Conservation (phyloP, 768 basidiomycete species). For the Leccinum incarnatum region DNA sequence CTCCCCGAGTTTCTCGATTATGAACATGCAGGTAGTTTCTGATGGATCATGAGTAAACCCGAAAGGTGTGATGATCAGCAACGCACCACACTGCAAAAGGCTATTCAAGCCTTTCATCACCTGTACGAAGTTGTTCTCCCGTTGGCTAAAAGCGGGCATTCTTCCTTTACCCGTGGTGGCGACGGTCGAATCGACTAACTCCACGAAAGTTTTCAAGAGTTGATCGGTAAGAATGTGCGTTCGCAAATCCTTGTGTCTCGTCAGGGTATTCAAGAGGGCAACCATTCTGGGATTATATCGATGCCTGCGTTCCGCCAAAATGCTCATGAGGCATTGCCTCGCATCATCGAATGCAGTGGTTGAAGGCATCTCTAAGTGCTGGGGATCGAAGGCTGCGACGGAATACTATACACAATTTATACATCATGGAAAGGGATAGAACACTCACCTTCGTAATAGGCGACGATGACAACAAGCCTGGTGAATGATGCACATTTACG, state of each 20-base stretch:
- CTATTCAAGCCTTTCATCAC: conserved; percentile 22
- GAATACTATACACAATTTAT: not conserved
- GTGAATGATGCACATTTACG: not conserved
- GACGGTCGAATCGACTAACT: conserved; percentile 13
- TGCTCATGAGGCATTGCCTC: conserved; percentile 7
- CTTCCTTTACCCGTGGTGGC: no score
- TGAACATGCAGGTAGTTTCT: conserved; percentile 7
- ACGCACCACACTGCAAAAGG: conserved; percentile 17
- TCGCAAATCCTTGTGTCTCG: conserved; percentile 14
- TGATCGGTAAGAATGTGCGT: conserved; percentile 13
- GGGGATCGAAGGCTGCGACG: conserved; percentile 9
- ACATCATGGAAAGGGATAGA: no score
- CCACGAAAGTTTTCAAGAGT: conserved; percentile 11
- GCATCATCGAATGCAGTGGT: conserved; percentile 13
- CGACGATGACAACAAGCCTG: not conserved
- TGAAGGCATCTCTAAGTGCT: not conserved
- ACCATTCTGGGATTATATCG: conserved; percentile 21
- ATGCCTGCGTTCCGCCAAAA: conserved; percentile 15
- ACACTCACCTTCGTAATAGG: conserved; percentile 22
- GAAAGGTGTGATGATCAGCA: not conserved
- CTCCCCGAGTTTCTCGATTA: not conserved
- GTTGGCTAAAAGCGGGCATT: not conserved
- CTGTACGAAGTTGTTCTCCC: conserved; percentile 10
- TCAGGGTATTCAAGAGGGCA: conserved; percentile 20
- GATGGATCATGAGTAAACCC: not conserved